phyloP scores from a whole-genome alignment of 768 basidiomycete genomes.

The Suillus subaureus region DNA sequence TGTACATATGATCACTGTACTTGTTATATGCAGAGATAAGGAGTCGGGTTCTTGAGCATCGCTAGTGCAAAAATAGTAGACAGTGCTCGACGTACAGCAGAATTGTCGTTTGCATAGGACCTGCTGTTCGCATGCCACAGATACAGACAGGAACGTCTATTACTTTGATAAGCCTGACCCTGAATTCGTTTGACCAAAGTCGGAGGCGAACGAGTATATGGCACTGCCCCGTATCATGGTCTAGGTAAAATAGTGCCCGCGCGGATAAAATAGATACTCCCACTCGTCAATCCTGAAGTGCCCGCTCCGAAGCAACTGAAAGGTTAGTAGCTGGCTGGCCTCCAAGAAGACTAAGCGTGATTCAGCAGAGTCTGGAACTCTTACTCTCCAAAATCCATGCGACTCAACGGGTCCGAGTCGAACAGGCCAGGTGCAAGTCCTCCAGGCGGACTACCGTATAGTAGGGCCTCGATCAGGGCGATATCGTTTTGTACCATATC shows the following conservation, averaged over 20 bases:
- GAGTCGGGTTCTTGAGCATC: background rate
- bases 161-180: background rate
- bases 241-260: background rate
- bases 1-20: background rate
- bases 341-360: background rate
- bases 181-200: background rate
- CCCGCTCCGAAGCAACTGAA: background rate
- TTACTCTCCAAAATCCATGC: background rate
- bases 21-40: background rate
- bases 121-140: background rate
- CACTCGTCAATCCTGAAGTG: background rate
- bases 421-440: background rate
- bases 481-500: background rate
- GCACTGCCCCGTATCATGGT: background rate
- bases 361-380: background rate
- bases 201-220: background rate
- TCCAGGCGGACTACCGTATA: background rate
- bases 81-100: background rate
- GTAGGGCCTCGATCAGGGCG: no score
- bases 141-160: background rate
- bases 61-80: background rate
- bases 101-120: background rate
- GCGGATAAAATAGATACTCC: background rate
- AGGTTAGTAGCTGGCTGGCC: background rate
- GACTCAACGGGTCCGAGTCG: background rate